Conservation (phyloP, 2,329 filamentous ascomycete species). For the Apiospora malaysiana region DNA sequence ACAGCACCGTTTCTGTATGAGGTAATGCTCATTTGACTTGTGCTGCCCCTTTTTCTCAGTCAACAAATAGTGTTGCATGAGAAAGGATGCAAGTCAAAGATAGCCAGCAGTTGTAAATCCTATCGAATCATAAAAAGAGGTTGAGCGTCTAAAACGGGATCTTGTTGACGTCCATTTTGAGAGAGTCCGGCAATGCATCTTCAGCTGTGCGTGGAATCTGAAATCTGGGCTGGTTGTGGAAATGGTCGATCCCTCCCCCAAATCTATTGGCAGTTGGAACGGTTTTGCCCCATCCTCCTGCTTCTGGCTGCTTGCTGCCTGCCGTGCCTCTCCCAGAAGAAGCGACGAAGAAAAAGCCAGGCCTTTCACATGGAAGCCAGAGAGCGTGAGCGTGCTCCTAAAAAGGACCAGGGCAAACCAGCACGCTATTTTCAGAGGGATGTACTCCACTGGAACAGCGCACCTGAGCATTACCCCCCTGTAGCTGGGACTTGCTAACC, state of each 20-base stretch:
- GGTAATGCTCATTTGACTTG: background rate
- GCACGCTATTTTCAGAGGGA: constrained; percentile 20
- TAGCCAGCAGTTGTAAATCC: background rate
- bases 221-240: background rate
- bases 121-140: background rate
- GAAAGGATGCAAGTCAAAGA: background rate
- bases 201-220: constrained; percentile 9
- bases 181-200: background rate
- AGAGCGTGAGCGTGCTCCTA: background rate
- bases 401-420: constrained; percentile 5
- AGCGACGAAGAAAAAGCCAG: background rate
- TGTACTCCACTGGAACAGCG: constrained; percentile 15
- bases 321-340: background rate
- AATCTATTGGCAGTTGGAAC: constrained; percentile 9
- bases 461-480: constrained; percentile 16
- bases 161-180: background rate
- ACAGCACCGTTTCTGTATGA: background rate
- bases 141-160: constrained; percentile 1
- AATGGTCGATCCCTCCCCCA: constrained; percentile 6
- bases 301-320: constrained; percentile 2
- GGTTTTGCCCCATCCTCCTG: background rate
- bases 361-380: constrained; percentile 14
- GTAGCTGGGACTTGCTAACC: constrained; percentile 17
- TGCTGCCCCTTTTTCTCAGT: background rate
- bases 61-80: background rate